Conservation (phyloP, 1,284 basidiomycete species). For the Trichosporon faecale region DNA sequence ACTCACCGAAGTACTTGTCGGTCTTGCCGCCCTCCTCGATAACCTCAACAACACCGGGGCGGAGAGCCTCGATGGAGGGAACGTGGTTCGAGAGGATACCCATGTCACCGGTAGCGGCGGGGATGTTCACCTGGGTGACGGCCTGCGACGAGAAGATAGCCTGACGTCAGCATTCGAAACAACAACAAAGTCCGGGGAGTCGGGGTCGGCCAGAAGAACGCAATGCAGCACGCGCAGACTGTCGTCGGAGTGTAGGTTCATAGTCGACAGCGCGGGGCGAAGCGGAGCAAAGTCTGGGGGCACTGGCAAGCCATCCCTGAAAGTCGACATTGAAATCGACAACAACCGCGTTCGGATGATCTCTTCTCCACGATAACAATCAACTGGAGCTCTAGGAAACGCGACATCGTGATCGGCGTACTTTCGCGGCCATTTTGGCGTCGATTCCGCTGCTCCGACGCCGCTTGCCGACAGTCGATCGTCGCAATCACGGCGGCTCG, state of each 20-base stretch:
- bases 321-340: background rate
- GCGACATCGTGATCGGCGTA: background rate
- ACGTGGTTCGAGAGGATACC: slow-evolving; percentile 97
- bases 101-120: slow-evolving; percentile 95
- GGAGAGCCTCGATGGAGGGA: slow-evolving; percentile 84
- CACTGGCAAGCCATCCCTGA: background rate
- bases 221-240: background rate
- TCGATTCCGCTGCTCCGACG: slow-evolving; percentile 1
- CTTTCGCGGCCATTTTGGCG: background rate
- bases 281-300: background rate
- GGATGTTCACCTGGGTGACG: slow-evolving; percentile 89
- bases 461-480: background rate
- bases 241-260: background rate
- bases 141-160: slow-evolving; percentile 80
- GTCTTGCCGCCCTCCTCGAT: slow-evolving; percentile 70
- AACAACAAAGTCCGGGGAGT: background rate
- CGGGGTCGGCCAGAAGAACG: background rate
- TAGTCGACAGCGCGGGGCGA: background rate
- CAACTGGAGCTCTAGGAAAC: background rate
- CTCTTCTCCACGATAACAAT: background rate
- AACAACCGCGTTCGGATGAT: background rate
- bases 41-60: slow-evolving; percentile 88
- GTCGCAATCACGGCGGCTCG: too few species aligned
- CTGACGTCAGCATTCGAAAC: slow-evolving; percentile 54
- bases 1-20: slow-evolving; percentile 93